Percentiles rank a stretch among this genome's conserved stretches.
Conservation (phyloP, 1,284 basidiomycete genomes). For the Wolfiporia cocos region DNA sequence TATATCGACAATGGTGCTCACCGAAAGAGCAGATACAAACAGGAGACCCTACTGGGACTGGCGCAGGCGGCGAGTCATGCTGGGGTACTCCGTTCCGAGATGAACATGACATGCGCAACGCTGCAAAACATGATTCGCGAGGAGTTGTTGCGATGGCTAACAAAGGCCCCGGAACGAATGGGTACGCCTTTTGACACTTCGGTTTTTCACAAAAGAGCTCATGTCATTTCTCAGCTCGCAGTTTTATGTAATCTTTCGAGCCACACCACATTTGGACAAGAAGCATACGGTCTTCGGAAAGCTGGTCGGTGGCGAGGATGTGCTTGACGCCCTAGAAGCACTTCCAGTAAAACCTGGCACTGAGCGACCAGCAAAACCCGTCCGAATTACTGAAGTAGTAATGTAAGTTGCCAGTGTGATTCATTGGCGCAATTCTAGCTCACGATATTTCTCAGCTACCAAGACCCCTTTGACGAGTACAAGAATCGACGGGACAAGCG, state of each 20-base stretch:
- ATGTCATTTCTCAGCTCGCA: conserved; percentile 55
- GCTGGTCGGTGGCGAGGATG: conserved; percentile 90
- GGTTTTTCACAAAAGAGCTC: neutral
- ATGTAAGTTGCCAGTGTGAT: conserved; percentile 45
- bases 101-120: conserved; percentile 81
- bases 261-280: conserved; percentile 73
- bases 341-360: conserved; percentile 78
- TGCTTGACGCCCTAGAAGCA: conserved; percentile 80
- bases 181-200: conserved; percentile 34
- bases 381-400: conserved; percentile 72
- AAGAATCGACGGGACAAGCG: conserved; percentile 72
- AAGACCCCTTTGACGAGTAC: conserved; percentile 85
- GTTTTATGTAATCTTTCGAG: conserved; percentile 85
- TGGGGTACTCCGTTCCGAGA: conserved; percentile 97
- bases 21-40: conserved; percentile 95
- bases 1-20: no score
- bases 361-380: conserved; percentile 80
- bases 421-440: no score
- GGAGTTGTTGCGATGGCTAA: conserved; percentile 91
- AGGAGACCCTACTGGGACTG: conserved; percentile 95
- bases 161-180: conserved; percentile 80
- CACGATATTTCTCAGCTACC: conserved; percentile 49
- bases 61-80: conserved; percentile 87
- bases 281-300: conserved; percentile 98
- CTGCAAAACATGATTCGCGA: conserved; percentile 78